A percentile compares a stretch with the other conserved stretches of the same genome.
These are phyloP conservation scores for Venturia aucupariae DNA, from an alignment of 2,329 filamentous ascomycete species.

Conservation along the genomic window DNA sequence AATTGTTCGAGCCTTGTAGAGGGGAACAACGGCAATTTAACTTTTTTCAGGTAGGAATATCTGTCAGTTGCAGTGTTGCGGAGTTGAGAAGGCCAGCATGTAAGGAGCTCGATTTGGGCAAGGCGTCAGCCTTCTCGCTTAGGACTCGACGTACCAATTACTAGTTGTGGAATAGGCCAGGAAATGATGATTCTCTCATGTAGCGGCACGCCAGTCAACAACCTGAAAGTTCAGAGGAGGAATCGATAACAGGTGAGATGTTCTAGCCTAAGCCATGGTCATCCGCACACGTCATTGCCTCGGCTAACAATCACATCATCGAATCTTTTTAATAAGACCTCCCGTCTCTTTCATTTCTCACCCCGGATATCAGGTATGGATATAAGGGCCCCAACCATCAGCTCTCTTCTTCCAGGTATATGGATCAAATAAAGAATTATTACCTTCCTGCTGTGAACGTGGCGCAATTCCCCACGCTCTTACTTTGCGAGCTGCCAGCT, in stretches of 20 bases:
- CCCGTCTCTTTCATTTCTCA: neutral
- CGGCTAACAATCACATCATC: neutral
- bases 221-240: neutral
- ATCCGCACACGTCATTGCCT: conserved; percentile 1
- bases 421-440: no score
- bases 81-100: no score
- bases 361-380: neutral
- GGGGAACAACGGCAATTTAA: no score
- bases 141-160: neutral
- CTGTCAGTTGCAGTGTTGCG: neutral
- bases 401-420: no score
- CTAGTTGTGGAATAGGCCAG: neutral
- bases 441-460: no score
- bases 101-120: neutral
- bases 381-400: neutral
- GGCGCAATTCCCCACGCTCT: no score
- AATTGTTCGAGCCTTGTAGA: neutral
- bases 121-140: neutral
- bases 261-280: neutral
- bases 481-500: no score
- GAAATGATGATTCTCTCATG: neutral
- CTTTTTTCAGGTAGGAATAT: neutral
- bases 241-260: neutral
- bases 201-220: neutral
- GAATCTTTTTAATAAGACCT: neutral